These are phyloP conservation scores for Mycena amicta DNA, from an alignment of 768 basidiomycete genomes.

Conservation along the genomic window DNA sequence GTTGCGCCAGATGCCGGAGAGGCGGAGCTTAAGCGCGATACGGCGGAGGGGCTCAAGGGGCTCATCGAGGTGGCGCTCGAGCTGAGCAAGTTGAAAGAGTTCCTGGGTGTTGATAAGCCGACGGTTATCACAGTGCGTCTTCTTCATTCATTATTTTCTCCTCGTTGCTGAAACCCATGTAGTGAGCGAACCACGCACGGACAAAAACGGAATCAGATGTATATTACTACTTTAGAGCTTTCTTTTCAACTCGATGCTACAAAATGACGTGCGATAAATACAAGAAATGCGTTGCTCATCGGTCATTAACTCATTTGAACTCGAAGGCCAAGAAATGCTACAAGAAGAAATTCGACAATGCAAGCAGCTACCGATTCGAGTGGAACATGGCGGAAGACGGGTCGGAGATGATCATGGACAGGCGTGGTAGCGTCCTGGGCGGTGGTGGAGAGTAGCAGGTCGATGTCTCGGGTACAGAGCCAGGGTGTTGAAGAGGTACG, in stretches of 20 bases:
- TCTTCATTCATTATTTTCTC: constrained; percentile 3
- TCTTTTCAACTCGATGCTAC: background rate
- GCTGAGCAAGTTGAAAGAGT: constrained; percentile 82
- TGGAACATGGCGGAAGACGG: background rate
- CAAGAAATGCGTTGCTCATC: no score
- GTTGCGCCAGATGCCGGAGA: constrained; percentile 69
- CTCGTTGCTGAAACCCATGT: background rate
- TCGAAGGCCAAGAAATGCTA: background rate
- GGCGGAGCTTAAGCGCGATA: constrained; percentile 69
- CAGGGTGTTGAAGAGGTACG: background rate
- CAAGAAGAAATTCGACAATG: background rate
- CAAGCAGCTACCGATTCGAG: background rate
- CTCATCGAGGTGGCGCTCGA: constrained; percentile 93
- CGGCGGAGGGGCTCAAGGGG: constrained; percentile 90
- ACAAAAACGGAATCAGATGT: background rate
- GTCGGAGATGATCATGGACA: background rate
- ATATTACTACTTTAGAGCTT: background rate
- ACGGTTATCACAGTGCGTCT: constrained; percentile 89
- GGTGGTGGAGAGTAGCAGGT: background rate
- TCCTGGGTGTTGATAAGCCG: constrained; percentile 85
- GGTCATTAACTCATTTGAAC: background rate
- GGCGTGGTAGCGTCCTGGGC: background rate
- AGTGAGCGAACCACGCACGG: no score
- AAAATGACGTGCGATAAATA: background rate
- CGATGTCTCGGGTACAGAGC: background rate